Evolutionary conservation across 805 yeast genomes (phyloP).

Genomic region (Myxozyma nipponensis): DNA sequence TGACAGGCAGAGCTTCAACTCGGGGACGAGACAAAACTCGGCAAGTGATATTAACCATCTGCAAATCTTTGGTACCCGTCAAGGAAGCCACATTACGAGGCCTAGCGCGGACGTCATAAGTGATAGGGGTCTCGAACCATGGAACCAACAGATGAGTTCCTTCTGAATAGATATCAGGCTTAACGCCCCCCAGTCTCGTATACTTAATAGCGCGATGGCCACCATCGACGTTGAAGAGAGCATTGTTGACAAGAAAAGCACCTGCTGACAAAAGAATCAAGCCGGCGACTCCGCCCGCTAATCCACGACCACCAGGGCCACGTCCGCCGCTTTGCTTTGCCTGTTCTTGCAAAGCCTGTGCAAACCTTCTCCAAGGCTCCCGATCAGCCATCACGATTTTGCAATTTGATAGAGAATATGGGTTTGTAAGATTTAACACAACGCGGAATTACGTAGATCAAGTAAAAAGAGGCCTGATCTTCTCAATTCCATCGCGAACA

Average conservation of each 20-base stretch:
- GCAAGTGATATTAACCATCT: constrained; percentile 99
- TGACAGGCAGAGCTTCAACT: constrained; percentile 68
- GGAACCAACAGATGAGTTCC: constrained; percentile 95
- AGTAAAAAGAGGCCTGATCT: too few species aligned
- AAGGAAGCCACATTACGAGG: constrained; percentile 94
- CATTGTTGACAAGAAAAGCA: constrained; percentile 49
- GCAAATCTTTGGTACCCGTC: constrained; percentile 97
- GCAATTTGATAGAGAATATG: too few species aligned
- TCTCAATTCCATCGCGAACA: too few species aligned
- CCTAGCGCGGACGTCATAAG: constrained; percentile 93
- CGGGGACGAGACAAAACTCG: constrained; percentile 92
- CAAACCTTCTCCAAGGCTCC: constrained; percentile 13
- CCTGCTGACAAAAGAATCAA: constrained; percentile 56
- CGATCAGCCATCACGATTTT: constrained; percentile 1
- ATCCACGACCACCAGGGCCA: constrained; percentile 12
- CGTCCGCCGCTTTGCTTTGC: constrained; percentile 13
- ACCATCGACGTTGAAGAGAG: constrained; percentile 89
- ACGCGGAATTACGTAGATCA: too few species aligned
- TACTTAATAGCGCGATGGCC: constrained; percentile 97
- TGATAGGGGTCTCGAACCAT: constrained; percentile 88
- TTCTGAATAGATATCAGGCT: constrained; percentile 76
- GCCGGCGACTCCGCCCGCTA: constrained; percentile 52
- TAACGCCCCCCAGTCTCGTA: constrained; percentile 81
- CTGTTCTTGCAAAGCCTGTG: constrained; percentile 23
- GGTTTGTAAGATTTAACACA: too few species aligned